Conservation (phyloP, 495 filamentous ascomycete genomes). For the Neurospora sp. region DNA sequence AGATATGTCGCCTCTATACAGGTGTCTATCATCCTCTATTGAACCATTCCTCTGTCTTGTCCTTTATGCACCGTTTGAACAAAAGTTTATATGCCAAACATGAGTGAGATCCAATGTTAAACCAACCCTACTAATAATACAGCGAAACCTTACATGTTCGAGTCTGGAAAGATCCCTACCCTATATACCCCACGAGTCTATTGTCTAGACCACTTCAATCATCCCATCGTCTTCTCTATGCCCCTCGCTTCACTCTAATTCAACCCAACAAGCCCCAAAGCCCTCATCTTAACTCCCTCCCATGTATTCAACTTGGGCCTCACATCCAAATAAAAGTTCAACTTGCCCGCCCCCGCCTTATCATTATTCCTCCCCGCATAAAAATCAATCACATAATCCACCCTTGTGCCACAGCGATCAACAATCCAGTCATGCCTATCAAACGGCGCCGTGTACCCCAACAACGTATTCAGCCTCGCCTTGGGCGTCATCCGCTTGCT, state of each 20-base stretch:
- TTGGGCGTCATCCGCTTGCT: constrained; percentile 66
- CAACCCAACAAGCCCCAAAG: constrained; percentile 52
- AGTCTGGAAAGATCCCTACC: not conserved
- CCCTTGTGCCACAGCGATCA: constrained; percentile 75
- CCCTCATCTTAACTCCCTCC: constrained; percentile 84
- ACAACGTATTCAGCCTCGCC: constrained; percentile 65
- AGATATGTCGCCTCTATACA: not conserved
- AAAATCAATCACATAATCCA: constrained; percentile 98
- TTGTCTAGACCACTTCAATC: not conserved
- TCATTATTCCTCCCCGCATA: constrained; percentile 64
- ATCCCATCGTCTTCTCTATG: not conserved
- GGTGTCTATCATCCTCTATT: not conserved
- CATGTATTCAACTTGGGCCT: constrained; percentile 86
- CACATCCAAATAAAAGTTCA: constrained; percentile 93
- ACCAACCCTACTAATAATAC: not conserved
- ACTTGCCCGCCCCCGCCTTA: constrained; percentile 43
- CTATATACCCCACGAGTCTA: not conserved
- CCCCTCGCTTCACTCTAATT: constrained; percentile 16
- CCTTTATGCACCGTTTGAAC: not conserved
- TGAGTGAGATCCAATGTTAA: not conserved
- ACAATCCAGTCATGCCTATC: constrained; percentile 97
- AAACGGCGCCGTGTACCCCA: constrained; percentile 86
- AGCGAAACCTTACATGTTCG: not conserved
- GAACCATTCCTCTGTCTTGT: not conserved
- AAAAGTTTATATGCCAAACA: not conserved